Percentiles rank a stretch among this genome's conserved stretches.
Conservation (phyloP, 106 monocot genomes). For the Dendrobium officinale region DNA sequence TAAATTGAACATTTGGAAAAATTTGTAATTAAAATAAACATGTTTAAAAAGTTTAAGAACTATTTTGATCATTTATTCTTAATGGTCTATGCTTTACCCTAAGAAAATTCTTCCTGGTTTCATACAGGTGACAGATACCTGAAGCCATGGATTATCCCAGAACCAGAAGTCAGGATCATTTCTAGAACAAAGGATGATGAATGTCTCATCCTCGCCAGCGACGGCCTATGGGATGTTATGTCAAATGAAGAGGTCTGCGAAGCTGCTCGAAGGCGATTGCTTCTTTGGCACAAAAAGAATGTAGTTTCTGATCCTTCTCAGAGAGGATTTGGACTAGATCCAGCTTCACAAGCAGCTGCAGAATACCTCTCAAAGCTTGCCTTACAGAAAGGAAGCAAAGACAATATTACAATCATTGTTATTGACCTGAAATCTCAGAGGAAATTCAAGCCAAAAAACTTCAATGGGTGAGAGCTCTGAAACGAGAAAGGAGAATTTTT, state of each 20-base stretch:
- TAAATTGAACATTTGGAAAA: too few species aligned
- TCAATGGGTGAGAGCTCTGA: background rate
- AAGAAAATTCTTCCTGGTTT: too few species aligned
- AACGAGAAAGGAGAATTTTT: background rate
- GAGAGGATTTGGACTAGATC: constrained; percentile 27
- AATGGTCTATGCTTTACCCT: too few species aligned
- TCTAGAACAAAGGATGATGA: constrained; percentile 54
- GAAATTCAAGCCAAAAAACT: constrained; percentile 41
- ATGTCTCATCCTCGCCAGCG: constrained; percentile 67
- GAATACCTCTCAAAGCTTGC: constrained; percentile 58
- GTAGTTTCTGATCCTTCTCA: constrained; percentile 3
- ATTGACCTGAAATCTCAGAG: constrained; percentile 58
- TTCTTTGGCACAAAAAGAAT: constrained; percentile 54
- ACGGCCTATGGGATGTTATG: constrained; percentile 65
- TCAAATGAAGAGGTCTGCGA: constrained; percentile 64
- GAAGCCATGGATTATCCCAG: constrained; percentile 64
- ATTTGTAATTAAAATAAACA: too few species aligned
- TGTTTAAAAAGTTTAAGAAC: too few species aligned
- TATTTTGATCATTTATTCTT: too few species aligned
- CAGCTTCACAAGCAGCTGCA: constrained; percentile 66
- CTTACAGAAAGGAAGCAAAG: constrained; percentile 54
- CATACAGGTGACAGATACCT: constrained; percentile 60
- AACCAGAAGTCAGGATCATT: constrained; percentile 55
- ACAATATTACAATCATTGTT: constrained; percentile 65
- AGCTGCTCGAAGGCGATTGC: constrained; percentile 30